Evolutionary conservation across 1,284 basidiomycete genomes (phyloP).

Genomic region (Ustilago tritici): DNA sequence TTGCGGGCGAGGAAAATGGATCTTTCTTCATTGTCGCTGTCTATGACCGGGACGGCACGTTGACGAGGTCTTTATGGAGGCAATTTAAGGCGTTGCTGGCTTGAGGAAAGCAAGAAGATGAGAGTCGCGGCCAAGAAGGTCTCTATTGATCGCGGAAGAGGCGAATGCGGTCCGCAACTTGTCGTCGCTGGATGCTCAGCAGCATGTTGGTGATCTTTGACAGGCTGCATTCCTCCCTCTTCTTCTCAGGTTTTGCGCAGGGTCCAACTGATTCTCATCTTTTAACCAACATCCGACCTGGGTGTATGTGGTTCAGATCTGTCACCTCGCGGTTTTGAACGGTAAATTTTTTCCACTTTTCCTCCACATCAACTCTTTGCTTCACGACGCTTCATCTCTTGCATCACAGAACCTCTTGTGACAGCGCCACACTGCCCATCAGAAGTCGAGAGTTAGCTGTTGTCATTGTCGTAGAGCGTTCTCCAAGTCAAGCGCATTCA

Average conservation of each 20-base stretch:
- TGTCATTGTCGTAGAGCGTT: neutral
- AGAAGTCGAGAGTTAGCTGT: neutral
- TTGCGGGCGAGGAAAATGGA: slow-evolving; percentile 20
- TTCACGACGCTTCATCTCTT: neutral
- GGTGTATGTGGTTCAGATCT: neutral
- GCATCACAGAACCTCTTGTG: neutral
- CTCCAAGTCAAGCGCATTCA: neutral
- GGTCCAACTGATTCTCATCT: slow-evolving; percentile 19
- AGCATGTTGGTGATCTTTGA: neutral
- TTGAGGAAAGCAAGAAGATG: neutral
- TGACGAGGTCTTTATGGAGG: neutral
- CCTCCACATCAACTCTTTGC: slow-evolving; percentile 3
- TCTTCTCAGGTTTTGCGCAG: slow-evolving; percentile 26
- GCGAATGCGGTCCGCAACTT: neutral
- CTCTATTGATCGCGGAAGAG: neutral
- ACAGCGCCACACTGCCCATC: neutral
- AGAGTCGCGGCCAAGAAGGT: no score
- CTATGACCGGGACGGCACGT: neutral
- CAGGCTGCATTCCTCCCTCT: slow-evolving; percentile 1
- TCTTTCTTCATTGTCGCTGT: slow-evolving; percentile 27
- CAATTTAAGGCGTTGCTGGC: neutral
- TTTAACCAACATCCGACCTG: neutral
- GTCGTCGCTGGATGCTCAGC: slow-evolving; percentile 1
- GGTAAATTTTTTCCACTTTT: slow-evolving; percentile 2
- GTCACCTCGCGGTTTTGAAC: slow-evolving; percentile 12